Percentiles rank a stretch among this genome's conserved stretches.
These are phyloP conservation scores for Elsinoe necatrix DNA, from an alignment of 2,329 filamentous ascomycete genomes.

Conservation along the genomic window DNA sequence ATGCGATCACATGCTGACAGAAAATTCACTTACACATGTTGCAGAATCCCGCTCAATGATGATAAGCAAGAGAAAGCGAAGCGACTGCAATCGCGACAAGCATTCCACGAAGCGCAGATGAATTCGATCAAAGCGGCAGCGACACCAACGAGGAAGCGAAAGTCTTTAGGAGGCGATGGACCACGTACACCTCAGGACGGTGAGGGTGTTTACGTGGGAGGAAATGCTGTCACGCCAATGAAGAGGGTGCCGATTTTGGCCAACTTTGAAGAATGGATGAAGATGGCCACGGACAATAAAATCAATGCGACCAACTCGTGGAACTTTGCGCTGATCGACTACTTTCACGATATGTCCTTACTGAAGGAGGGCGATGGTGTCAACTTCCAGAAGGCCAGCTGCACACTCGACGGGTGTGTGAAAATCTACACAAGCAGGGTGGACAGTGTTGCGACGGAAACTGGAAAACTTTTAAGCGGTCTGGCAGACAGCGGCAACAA, in stretches of 20 bases:
- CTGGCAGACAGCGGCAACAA: constrained; percentile 74
- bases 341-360: constrained; percentile 98
- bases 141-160: constrained; percentile 59
- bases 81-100: constrained; percentile 77
- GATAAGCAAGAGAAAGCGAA: constrained; percentile 86
- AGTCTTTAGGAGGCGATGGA: constrained; percentile 44
- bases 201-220: constrained; percentile 55
- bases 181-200: constrained; percentile 44
- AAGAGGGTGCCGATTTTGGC: constrained; percentile 91
- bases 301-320: constrained; percentile 98
- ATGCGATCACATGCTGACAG: not conserved
- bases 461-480: constrained; percentile 86
- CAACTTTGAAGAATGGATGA: constrained; percentile 99
- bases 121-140: constrained; percentile 81
- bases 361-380: constrained; percentile 93
- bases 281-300: constrained; percentile 96
- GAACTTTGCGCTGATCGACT: constrained; percentile 99
- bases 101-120: constrained; percentile 80
- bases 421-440: constrained; percentile 99
- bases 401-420: constrained; percentile 92
- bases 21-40: constrained; percentile 1
- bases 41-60: constrained; percentile 84
- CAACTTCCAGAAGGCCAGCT: constrained; percentile 98
- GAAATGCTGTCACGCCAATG: constrained; percentile 80
- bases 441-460: constrained; percentile 96